A percentile compares a stretch with the other conserved stretches of the same genome.
phyloP scores from a whole-genome alignment of 108 stramenopile genomes.

The Cyclotella choctawhatcheeana region DNA sequence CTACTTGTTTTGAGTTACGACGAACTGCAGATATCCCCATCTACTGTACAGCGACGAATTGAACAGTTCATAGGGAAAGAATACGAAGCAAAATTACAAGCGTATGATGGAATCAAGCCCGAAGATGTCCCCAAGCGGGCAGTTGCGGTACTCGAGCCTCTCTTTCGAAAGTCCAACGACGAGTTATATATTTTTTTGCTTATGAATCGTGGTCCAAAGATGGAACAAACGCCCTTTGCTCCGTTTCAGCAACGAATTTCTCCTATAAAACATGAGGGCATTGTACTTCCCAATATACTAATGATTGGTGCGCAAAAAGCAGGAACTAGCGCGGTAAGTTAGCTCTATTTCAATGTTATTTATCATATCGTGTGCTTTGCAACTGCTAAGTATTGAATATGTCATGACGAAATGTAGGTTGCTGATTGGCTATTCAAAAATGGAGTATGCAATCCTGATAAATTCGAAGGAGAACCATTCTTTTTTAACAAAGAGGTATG shows the following conservation, averaged over 20 bases:
- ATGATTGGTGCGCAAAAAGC: constrained; percentile 6
- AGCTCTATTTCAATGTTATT: not conserved
- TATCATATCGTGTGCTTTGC: not conserved
- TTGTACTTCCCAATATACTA: not conserved
- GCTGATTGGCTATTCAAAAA: not conserved
- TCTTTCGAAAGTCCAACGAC: constrained; percentile 13
- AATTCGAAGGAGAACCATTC: not conserved
- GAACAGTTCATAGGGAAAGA: constrained; percentile 15
- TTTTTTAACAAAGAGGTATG: constrained; percentile 4
- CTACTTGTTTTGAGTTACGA: constrained; percentile 28
- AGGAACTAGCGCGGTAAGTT: not conserved
- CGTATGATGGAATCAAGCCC: not conserved
- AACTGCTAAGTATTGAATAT: not conserved
- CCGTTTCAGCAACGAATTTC: not conserved
- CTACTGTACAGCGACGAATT: constrained; percentile 8
- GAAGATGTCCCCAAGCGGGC: not conserved
- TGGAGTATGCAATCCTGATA: constrained; percentile 3
- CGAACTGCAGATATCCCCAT: constrained; percentile 5
- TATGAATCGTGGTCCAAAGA: constrained; percentile 8
- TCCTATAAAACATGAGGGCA: not conserved
- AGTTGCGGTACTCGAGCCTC: not conserved
- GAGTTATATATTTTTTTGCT: constrained; percentile 20
- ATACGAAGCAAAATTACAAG: not conserved
- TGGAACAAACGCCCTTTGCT: constrained; percentile 23
- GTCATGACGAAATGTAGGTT: not conserved